Evolutionary conservation across 768 basidiomycete species (phyloP), one percentile per base, ranked within the genome.

Genomic region (Mycena galericulata): DNA sequence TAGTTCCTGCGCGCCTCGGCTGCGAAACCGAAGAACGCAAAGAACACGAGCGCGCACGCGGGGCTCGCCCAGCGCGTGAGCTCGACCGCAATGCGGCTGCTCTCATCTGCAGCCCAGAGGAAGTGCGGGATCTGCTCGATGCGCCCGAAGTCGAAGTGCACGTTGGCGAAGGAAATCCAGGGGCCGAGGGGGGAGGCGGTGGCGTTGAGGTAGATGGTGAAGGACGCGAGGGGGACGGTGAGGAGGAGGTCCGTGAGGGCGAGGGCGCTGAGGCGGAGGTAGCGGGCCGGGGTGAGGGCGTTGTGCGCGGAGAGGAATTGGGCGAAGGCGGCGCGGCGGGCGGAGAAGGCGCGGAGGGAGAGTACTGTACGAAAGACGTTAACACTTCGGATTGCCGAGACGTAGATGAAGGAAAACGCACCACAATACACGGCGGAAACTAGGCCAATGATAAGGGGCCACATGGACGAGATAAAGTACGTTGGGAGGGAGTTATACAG

Each of bases 11-110:
- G 43, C 18, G 43, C 43, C 43, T 45, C 43, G 43, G 17, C 43
- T 2, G 81, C 84, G 40, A 86, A 84, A 2, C 82, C 84, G 71
- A 91, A 91, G 76, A 89, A 84, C 7, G 77, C 74, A 75, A 90
- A 87, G 77, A 89, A 89, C 9, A 88, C 43, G 43, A 86, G 59
- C 6, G 84, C 84, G 66, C 81, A 84, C 12, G 79, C 62, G 18
- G 85, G 78, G 26, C 77, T 61, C 14, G 81, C 60, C 84, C 84
- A 87, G 27, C 86, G 82, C 8, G 70, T 74, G 59, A 79, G 67
- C 71, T 84, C 82, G 38, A 86, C 12, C 12, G 62, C 24, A 24
- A 58, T 26, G 17, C 68, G 71, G 6, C 67, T n/a, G 22, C 46
- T 43, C 1, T 71, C 45, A 54, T 73, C 63, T n/a, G 53, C 67